Conservation (phyloP, 495 filamentous ascomycete genomes). For the Penicillium cataractarum region DNA sequence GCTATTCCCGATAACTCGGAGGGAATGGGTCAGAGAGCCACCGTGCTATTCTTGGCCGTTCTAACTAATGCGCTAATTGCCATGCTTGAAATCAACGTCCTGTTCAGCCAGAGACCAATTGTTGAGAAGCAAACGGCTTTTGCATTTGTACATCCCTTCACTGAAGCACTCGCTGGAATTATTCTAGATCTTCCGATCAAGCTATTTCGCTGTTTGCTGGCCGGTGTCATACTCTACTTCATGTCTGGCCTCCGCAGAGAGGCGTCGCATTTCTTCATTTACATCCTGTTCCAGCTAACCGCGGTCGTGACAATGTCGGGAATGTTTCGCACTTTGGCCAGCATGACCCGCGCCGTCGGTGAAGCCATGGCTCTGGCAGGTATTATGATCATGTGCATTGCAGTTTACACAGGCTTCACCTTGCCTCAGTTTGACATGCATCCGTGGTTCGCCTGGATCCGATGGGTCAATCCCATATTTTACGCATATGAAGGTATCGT, state of each 20-base stretch:
- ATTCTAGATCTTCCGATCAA: constrained; percentile 59
- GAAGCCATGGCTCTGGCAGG: constrained; percentile 79
- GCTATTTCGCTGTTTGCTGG: constrained; percentile 19
- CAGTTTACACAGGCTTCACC: constrained; percentile 83
- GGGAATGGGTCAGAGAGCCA: constrained; percentile 52
- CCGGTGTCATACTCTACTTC: neutral
- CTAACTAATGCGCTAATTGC: constrained; percentile 57
- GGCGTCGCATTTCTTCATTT: neutral
- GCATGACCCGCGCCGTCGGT: constrained; percentile 69
- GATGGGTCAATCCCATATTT: constrained; percentile 72
- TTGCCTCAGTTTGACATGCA: constrained; percentile 69
- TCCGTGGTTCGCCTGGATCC: constrained; percentile 76
- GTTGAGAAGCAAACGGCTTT: constrained; percentile 64
- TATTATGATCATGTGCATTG: constrained; percentile 69
- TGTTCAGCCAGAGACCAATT: constrained; percentile 60
- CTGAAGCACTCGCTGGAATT: constrained; percentile 57
- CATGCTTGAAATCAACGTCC: constrained; percentile 57
- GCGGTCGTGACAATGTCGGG: constrained; percentile 27
- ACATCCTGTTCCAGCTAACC: neutral
- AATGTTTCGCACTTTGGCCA: constrained; percentile 76
- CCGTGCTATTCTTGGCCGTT: constrained; percentile 84
- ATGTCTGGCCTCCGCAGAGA: neutral
- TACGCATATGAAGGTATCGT: constrained; percentile 42
- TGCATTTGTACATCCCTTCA: constrained; percentile 62
- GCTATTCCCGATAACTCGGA: constrained; percentile 41